These are phyloP conservation scores for Podospora fimiseda DNA, from an alignment of 495 filamentous ascomycete species.

Conservation along the genomic window DNA sequence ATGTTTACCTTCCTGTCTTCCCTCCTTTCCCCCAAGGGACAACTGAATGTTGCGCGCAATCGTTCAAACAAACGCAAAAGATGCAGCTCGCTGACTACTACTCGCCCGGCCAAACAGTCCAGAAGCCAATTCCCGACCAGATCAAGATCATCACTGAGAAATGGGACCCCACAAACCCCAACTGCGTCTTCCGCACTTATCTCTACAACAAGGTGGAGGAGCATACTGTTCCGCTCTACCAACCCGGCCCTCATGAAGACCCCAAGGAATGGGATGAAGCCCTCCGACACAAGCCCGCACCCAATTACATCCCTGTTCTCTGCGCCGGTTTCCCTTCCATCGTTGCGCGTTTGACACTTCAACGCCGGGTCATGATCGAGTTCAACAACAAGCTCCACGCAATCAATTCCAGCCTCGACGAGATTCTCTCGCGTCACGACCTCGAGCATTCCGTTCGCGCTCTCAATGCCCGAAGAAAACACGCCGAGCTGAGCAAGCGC, in stretches of 20 bases:
- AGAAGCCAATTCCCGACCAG: conserved; percentile 81
- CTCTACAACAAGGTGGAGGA: conserved; percentile 89
- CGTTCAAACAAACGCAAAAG: too few relatives aligned
- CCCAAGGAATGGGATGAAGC: conserved; percentile 90
- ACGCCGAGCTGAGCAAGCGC: conserved; percentile 71
- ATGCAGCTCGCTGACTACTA: conserved; percentile 13
- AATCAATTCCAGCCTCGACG: conserved; percentile 78
- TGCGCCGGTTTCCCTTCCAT: conserved; percentile 52
- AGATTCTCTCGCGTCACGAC: conserved; percentile 74
- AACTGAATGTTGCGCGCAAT: too few relatives aligned
- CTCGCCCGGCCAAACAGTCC: conserved; percentile 36
- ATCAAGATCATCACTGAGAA: conserved; percentile 70
- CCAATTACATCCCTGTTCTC: conserved; percentile 68
- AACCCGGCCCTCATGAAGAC: conserved; percentile 69
- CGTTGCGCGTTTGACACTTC: conserved; percentile 68
- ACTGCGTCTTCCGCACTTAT: conserved; percentile 80
- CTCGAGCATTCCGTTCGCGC: conserved; percentile 72
- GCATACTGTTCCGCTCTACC: conserved; percentile 72
- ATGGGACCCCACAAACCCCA: conserved; percentile 67
- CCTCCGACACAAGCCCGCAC: conserved; percentile 69
- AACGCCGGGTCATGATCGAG: conserved; percentile 62
- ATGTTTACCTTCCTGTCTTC: too few relatives aligned
- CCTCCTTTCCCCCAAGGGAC: too few relatives aligned
- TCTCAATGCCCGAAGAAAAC: conserved; percentile 71
- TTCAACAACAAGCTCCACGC: conserved; percentile 81